Evolutionary conservation across 1,139 yeast genomes (phyloP).

Genomic region (Suzukiozyma palmioleophila): DNA sequence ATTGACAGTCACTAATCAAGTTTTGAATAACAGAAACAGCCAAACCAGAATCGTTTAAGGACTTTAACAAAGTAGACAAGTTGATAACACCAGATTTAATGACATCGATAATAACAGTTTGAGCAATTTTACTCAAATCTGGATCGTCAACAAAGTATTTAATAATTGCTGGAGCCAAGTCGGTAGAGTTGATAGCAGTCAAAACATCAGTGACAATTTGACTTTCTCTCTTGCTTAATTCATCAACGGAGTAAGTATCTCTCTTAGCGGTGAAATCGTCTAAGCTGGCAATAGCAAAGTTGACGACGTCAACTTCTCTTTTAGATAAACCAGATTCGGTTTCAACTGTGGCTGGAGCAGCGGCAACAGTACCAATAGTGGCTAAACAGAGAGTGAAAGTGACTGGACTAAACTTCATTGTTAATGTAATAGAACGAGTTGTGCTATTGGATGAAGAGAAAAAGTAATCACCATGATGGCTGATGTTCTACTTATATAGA

Average conservation of each 20-base stretch:
- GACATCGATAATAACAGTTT: slow-evolving; percentile 24
- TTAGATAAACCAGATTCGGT: slow-evolving; percentile 18
- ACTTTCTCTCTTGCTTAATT: slow-evolving; percentile 34
- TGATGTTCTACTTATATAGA: background rate
- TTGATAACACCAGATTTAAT: slow-evolving; percentile 34
- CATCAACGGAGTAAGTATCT: slow-evolving; percentile 19
- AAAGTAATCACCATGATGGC: background rate
- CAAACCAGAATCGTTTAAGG: slow-evolving; percentile 43
- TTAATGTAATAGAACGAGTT: background rate
- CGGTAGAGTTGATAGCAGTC: slow-evolving; percentile 34
- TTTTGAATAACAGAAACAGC: slow-evolving; percentile 35
- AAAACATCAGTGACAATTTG: slow-evolving; percentile 43
- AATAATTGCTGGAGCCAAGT: slow-evolving; percentile 36
- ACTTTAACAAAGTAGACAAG: slow-evolving; percentile 35
- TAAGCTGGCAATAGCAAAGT: slow-evolving; percentile 26
- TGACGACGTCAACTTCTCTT: slow-evolving; percentile 28
- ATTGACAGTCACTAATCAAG: slow-evolving; percentile 37
- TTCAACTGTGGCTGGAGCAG: slow-evolving; percentile 29
- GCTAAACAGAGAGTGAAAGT: slow-evolving; percentile 33
- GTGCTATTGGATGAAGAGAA: too few relatives aligned
- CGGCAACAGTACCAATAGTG: slow-evolving; percentile 25
- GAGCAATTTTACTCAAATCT: slow-evolving; percentile 26
- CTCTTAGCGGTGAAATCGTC: slow-evolving; percentile 29
- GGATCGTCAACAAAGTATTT: slow-evolving; percentile 30
- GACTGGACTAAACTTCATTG: slow-evolving; percentile 30